Evolutionary conservation across 768 basidiomycete genomes (phyloP).

Genomic region (Leucosporidium creatinivorum): DNA sequence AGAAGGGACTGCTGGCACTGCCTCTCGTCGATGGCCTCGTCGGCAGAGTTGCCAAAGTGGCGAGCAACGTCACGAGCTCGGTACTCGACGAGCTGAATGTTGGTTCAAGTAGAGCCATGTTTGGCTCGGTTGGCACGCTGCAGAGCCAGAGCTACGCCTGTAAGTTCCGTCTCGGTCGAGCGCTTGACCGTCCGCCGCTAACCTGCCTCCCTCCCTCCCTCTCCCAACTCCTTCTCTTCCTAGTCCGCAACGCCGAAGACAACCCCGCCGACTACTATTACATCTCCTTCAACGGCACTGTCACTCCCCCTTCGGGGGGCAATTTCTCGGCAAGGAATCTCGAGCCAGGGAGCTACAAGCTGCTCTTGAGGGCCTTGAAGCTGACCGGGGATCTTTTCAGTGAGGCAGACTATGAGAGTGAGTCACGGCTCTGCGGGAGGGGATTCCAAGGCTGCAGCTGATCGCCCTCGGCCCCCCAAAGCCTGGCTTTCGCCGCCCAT

Average conservation of each 20-base stretch:
- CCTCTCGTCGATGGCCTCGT: not conserved
- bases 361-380: not conserved
- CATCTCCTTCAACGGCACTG: not conserved
- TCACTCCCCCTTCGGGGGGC: not conserved
- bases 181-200: not conserved
- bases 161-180: not conserved
- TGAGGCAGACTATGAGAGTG: not conserved
- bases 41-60: not conserved
- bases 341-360: not conserved
- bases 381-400: not conserved
- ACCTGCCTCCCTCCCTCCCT: not conserved
- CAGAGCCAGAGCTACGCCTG: not conserved
- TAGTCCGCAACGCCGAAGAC: not conserved
- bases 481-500: conserved; percentile 2
- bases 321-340: not conserved
- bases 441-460: too few species aligned
- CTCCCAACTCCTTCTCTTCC: not conserved
- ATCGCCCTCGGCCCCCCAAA: not conserved
- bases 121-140: not conserved
- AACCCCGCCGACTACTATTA: not conserved
- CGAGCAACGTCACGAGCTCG: not conserved
- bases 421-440: not conserved
- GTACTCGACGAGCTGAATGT: not conserved
- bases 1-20: not conserved
- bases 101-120: not conserved